Evolutionary conservation across 352 stramenopile species (phyloP), one percentile per base, ranked within the genome.

Genomic region (Globisporangium apiculatum): DNA sequence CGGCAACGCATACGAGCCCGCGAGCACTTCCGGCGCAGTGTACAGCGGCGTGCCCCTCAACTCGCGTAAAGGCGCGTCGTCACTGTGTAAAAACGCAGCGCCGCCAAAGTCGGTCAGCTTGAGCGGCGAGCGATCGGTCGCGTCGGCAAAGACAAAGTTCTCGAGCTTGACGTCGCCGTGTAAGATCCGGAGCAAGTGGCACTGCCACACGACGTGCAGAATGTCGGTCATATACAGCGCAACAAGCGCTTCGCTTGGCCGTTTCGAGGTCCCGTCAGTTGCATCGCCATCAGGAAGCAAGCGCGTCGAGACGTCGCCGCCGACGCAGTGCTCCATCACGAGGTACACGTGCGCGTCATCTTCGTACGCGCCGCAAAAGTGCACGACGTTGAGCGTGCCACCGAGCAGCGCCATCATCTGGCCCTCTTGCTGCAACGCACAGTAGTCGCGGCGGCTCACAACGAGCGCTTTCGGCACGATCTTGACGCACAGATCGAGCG

Each of bases 81-180:
- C 97, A 31, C 94, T 74, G 73, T 99, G 99, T 17, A 91, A 98
- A 11, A 99, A 82, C 24, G 24, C 24, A 31, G 24, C 24, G 24
- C 24, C 24, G 71, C 97, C 97, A 79, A 99, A 99, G 71, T 99
- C 97, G 9, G 97, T 97, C 73, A 99, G 98, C 72, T 99, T 99
- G 67, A 99, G 97, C 12, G 80, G 78, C 48, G 79, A 89, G 18
- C 72, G 69, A 70, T 99, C 99, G 65, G 98, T 97, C 67, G 99
- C 96, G 8, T 87, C 91, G 73, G 99, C 97, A 37, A 99, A 72
- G 49, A 99, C 78, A 49, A 99, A 66, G 71, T 99, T 99, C 55
- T 99, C 96, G 5, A 96, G 96, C 71, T 99, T 99, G 42, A 99
- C 77, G 75, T 99, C 97, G 62, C 97, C 86, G 67, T 99, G 97